Percentiles rank a stretch among this genome's conserved stretches.
These are phyloP conservation scores for Eucommia ulmoides DNA, from an alignment of 257 asterid species.

Conservation along the genomic window DNA sequence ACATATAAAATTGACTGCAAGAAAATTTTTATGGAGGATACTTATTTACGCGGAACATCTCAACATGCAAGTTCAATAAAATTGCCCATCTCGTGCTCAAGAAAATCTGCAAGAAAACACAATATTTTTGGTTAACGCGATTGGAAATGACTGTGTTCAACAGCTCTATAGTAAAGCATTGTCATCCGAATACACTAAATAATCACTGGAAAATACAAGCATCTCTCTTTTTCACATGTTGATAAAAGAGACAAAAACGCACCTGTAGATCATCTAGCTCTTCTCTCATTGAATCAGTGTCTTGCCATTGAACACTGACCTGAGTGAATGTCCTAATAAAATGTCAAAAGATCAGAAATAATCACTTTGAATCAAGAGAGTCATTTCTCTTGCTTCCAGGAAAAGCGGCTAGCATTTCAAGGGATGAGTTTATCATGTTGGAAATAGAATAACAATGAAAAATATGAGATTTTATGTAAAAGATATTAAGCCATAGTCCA, in stretches of 20 bases:
- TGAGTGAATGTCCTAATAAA: slow-evolving; percentile 85
- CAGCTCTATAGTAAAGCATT: too few relatives aligned
- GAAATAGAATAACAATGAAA: background rate
- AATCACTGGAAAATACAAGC: background rate
- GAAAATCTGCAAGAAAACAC: slow-evolving; percentile 61
- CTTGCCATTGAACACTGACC: slow-evolving; percentile 99
- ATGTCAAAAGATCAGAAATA: background rate
- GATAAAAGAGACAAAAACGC: slow-evolving; percentile 5
- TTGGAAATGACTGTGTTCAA: too few relatives aligned
- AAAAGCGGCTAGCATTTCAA: too few relatives aligned
- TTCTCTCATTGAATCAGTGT: slow-evolving; percentile 96
- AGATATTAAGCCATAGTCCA: slow-evolving; percentile 2
- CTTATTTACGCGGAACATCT: slow-evolving; percentile 98
- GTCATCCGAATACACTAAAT: background rate
- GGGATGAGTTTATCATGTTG: background rate
- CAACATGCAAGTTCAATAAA: slow-evolving; percentile 88
- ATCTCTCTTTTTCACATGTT: background rate
- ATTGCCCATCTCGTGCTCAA: slow-evolving; percentile 98
- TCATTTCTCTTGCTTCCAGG: slow-evolving; percentile 1
- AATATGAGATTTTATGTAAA: background rate
- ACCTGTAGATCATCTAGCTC: slow-evolving; percentile 98
- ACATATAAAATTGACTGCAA: too few relatives aligned
- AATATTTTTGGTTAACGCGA: slow-evolving; percentile 11
- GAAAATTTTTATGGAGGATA: slow-evolving; percentile 66
- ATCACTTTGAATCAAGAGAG: background rate